These are phyloP conservation scores for Puccinia novopanici DNA, from an alignment of 1,284 basidiomycete species.

Conservation along the genomic window DNA sequence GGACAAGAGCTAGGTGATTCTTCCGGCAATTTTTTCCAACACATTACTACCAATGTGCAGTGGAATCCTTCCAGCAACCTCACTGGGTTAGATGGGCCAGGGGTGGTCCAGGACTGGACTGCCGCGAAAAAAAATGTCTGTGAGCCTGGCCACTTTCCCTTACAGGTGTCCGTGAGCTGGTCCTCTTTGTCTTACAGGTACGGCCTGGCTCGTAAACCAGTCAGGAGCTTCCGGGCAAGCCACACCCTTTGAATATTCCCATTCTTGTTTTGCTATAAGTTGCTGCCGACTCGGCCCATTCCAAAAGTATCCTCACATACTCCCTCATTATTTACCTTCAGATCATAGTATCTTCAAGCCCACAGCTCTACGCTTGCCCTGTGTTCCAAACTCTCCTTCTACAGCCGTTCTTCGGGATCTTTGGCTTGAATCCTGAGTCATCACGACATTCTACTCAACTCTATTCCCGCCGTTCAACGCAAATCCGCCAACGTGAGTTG, in stretches of 20 bases:
- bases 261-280: constrained; percentile 30
- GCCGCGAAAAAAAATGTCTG: not conserved
- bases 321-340: constrained; percentile 8
- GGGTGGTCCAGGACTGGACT: constrained; percentile 20
- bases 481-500: constrained; percentile 28
- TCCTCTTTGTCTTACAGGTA: not conserved
- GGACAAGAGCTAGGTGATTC: not conserved
- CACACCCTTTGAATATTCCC: constrained; percentile 3
- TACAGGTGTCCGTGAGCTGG: not conserved
- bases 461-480: not conserved
- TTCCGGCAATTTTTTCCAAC: not conserved
- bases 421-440: constrained; percentile 3
- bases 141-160: constrained; percentile 14
- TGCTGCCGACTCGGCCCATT: constrained; percentile 26
- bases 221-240: not conserved
- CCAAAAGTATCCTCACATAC: not conserved
- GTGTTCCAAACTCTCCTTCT: constrained; percentile 19
- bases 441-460: constrained; percentile 8
- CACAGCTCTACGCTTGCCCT: constrained; percentile 21
- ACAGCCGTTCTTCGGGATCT: not conserved
- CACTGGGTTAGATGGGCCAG: not conserved
- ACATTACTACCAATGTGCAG: not conserved
- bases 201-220: not conserved
- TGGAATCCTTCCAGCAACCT: not conserved
- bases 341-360: not conserved